Evolutionary conservation across 345 rosid species (phyloP), one percentile per base, ranked within the genome.

Genomic region (Populus nigra): DNA sequence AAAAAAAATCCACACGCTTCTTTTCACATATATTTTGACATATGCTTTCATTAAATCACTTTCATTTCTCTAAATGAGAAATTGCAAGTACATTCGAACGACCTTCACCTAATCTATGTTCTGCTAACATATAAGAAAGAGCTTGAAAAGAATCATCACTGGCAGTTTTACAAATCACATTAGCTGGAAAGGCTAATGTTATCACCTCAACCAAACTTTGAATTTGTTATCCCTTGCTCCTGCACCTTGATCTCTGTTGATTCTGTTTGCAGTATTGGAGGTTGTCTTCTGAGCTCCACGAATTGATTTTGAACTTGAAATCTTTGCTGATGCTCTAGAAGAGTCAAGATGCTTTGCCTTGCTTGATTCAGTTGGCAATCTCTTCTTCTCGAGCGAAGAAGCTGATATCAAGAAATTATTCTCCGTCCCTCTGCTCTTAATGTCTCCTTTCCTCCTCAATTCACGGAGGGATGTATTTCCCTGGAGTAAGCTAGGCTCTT

Each of bases 401-500:
- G 83, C 65, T 13, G 80, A 73, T 41, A 76, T 18, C 2, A 77
- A 27, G 11, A 77, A 27, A 68, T 66, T 81, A 77, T 84, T 85
- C 81, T 83, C 88, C 1, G 23, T 13, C 38, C 85, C 89, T 72
- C 57, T 81, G 83, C 80, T 79, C 43, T 76, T 82, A 18, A 53
- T 49, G 50, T 83, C 85, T 65, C 81, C 73, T 72, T 83, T 87
- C 66, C 86, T 81, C 77, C 85, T 74, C 39, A 85, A 23, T 73
- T 81, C 79, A 1, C 84, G 79, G 18, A 85, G 82, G 9, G 90
- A 76, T 12, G 83, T 85, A 1, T 84, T 77, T 67, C 88, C 85
- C 82, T 82, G 83, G 36, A 81, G 84, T 68, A 87, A 81, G 12
- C 69, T 73, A 25, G 89, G 79, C 11, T 33, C 85, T 57, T 9